Percentiles rank a stretch among this genome's conserved stretches.
phyloP scores from a whole-genome alignment of 306 rosid genomes.

The Cucumis hystrix region DNA sequence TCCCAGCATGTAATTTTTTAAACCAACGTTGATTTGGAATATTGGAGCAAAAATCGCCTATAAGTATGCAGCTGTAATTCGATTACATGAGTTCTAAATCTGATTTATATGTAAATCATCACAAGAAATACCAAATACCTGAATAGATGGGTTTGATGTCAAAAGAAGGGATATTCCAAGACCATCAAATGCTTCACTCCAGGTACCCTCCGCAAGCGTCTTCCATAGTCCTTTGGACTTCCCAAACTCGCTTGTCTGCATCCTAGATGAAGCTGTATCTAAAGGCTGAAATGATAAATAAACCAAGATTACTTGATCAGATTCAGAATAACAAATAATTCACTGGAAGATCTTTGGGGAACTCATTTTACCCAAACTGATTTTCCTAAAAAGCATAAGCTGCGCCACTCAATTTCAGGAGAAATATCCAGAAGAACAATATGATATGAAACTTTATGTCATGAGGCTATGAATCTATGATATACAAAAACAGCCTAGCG shows the following conservation, averaged over 20 bases:
- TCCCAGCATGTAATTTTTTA: neutral
- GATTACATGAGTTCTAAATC: neutral
- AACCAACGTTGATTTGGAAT: neutral
- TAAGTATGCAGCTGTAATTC: neutral
- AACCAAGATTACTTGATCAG: neutral
- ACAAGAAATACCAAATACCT: conserved; percentile 27
- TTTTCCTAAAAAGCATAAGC: neutral
- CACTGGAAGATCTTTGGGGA: neutral
- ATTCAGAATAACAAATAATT: neutral
- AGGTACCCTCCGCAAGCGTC: conserved; percentile 71
- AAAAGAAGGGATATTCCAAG: conserved; percentile 85
- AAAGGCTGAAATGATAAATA: conserved; percentile 51
- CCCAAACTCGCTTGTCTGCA: conserved; percentile 97
- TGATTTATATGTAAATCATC: neutral
- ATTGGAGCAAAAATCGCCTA: neutral
- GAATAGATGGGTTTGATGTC: conserved; percentile 90
- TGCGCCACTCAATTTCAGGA: neutral
- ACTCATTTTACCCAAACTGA: neutral
- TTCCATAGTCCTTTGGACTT: conserved; percentile 87
- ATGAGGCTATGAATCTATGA: neutral
- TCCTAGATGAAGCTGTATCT: conserved; percentile 82
- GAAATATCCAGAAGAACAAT: neutral
- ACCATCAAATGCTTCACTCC: conserved; percentile 84
- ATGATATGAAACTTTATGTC: neutral
- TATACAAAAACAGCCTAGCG: neutral